Evolutionary conservation across 2,329 filamentous ascomycete genomes (phyloP), one percentile per base, ranked within the genome.

Genomic region (Xylaria sp.): DNA sequence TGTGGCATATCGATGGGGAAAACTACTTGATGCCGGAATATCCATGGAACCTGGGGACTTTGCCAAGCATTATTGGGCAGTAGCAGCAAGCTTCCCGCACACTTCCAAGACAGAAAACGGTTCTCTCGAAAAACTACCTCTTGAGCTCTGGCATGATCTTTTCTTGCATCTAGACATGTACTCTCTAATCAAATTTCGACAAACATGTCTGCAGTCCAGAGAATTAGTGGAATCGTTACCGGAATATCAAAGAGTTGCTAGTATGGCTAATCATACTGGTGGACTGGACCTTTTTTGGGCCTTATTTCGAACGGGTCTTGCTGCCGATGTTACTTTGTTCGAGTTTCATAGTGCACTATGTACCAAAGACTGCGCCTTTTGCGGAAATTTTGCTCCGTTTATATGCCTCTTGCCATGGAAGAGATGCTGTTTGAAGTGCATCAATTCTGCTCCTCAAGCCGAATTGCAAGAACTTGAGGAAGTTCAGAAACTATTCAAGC

Each of bases 101-200:
- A 68, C 44, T 68, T 66, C 73, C 16, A 48, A 70, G n/a, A 64
- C 51, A n/a, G 65, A 71, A 65, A 70, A 78, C 54, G 74, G 75
- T 58, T 68, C 70, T 18, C 70, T 81, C 60, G 68, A 75, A 68
- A 70, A 63, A 40, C 72, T 80, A 57, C 77, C 79, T n/a, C 73
- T 55, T n/a, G 78, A 80, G 62, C 74, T 81, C 68, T 71, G 77
- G 63, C 57, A 76, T 59, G 55, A 77, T 13, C 59, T 78, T 0
- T 63, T 78, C 6, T 59, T 76, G 23, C 66, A 60, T 44, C 63
- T 79, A 10, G 79, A 81, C 58, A 75, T 81, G 23, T n/a, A 64
- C 18, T 77, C 77, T 77, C 59, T 81, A 16, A 78, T 80, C 61
- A 69, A 66, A 0, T 72, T 81, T n/a, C 74, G 79, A 48, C 78